Conservation (phyloP, 371 early-diverging fungal genomes). For the Batkoa obscura region DNA sequence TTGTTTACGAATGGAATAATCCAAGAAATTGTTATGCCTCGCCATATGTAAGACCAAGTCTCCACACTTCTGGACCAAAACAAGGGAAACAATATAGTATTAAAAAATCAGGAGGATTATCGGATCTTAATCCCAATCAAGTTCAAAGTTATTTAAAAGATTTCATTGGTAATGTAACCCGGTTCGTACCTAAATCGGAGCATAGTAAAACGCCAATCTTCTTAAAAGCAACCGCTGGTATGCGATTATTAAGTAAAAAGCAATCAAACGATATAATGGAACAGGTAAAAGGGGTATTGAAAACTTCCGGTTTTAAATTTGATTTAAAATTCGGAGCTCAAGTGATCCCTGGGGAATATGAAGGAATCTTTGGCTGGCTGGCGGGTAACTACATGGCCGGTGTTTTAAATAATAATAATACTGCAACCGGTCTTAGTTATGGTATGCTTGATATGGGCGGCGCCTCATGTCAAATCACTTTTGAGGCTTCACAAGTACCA, state of each 20-base stretch:
- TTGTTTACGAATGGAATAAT: conserved; percentile 4
- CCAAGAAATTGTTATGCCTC: not conserved
- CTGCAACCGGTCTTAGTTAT: conserved; percentile 45
- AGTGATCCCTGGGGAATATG: conserved; percentile 78
- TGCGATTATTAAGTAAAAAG: conserved; percentile 49
- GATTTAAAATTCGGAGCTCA: conserved; percentile 39
- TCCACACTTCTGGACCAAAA: not conserved
- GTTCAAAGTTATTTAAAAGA: conserved; percentile 38
- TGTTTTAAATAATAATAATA: conserved; percentile 22
- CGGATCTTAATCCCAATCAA: conserved; percentile 14
- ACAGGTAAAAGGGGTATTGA: conserved; percentile 16
- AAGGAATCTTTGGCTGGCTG: conserved; percentile 88
- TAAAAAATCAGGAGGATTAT: conserved; percentile 2
- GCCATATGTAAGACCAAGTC: not conserved
- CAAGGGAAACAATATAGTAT: not conserved
- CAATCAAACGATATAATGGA: conserved; percentile 33
- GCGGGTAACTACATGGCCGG: conserved; percentile 77
- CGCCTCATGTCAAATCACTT: conserved; percentile 70
- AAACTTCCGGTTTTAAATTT: conserved; percentile 15
- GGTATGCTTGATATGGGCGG: conserved; percentile 86
- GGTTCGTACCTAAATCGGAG: conserved; percentile 38
- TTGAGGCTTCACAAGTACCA: conserved; percentile 11
- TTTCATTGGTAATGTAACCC: conserved; percentile 52
- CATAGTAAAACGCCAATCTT: conserved; percentile 56
- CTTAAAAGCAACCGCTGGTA: conserved; percentile 84